Evolutionary conservation across 2,329 filamentous ascomycete species (phyloP), one percentile per base, ranked within the genome.

Genomic region (Colletotrichum sp.): DNA sequence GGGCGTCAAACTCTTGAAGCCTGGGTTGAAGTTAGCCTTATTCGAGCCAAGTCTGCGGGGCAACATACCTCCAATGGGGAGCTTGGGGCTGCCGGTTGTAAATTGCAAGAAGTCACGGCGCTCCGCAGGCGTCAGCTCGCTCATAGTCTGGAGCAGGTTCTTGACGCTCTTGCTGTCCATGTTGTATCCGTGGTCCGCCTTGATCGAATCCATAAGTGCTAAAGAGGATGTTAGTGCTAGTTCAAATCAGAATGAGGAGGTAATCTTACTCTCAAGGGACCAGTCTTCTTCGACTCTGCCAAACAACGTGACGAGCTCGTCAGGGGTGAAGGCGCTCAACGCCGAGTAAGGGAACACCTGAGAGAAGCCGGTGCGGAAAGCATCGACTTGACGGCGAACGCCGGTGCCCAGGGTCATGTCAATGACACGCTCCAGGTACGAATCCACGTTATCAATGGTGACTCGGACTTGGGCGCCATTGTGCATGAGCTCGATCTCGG

Each of bases 151-250:
- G 21, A 99, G 89, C 79, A 99, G 85, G 81, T 99, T 99, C 81
- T 94, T 95, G 64, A 99, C 96, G 81, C 95, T 98, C 87, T 94
- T 95, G 89, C 96, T 99, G 83, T 99, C 97, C 92, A 99, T 97
- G 81, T 99, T 99, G 88, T 95, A 99, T 10, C 97, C 97, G 83
- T 99, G 97, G 81, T 99, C 97, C 32, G 97, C 97, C 87, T 99
- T 99, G 87, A 99, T 96, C 1, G 96, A 98, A 82, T 99, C 97
- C 92, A 98, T 98, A 55, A 99, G 92, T 76, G 97, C 95, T 97
- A 28, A n/a, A 76, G 59, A 63, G 76, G 66, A 75, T 57, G 79
- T 81, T 78, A 82, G 80, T 55, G 78, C 15, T 26, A 21, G 57
- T 18, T 16, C 6, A 6, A n/a, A 10, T 5, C 3, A 3, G 36